These are phyloP conservation scores for Puccinia polysora DNA, from an alignment of 1,284 basidiomycete species.

Conservation along the genomic window DNA sequence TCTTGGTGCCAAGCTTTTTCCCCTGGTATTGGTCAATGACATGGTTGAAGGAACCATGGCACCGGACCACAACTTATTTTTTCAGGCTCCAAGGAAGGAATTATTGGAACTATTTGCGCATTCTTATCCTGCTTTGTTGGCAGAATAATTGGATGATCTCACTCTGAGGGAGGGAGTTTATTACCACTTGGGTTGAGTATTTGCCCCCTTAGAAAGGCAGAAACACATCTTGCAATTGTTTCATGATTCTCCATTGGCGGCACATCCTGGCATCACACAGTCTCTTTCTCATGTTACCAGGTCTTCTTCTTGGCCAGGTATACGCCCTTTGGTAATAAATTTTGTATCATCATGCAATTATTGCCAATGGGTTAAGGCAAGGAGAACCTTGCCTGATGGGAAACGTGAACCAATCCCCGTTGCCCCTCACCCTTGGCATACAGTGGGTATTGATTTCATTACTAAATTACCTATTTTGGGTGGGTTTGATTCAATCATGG, in stretches of 20 bases:
- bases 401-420: neutral
- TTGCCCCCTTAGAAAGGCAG: neutral
- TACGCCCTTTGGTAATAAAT: neutral
- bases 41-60: no score
- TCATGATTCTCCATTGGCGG: neutral
- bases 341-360: conserved; percentile 2
- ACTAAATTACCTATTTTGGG: conserved; percentile 54
- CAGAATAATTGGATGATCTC: no score
- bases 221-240: neutral
- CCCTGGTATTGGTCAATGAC: no score
- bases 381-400: neutral
- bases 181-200: neutral
- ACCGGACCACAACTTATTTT: no score
- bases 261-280: neutral
- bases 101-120: no score
- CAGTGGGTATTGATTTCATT: conserved; percentile 58
- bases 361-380: neutral
- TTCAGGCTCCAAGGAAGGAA: no score
- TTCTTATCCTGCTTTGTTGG: no score
- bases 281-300: neutral
- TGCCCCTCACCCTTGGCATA: conserved; percentile 52
- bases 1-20: no score
- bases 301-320: neutral
- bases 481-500: conserved; percentile 55
- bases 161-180: no score